Conservation (phyloP, 1,139 yeast species). For the Debaryomyces subglobosus region DNA sequence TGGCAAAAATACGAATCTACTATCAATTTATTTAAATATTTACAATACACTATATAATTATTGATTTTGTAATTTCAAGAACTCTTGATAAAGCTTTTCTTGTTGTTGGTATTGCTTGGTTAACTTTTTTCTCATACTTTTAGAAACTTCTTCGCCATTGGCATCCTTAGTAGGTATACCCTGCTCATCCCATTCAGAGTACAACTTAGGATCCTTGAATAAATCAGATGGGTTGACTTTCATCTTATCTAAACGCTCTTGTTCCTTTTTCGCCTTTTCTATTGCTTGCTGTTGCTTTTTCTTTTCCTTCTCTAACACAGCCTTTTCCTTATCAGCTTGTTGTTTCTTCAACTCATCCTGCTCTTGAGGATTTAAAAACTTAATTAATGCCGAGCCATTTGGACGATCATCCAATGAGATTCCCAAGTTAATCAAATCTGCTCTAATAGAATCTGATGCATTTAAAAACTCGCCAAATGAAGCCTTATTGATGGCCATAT, state of each 20-base stretch:
- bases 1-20: neutral
- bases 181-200: conserved; percentile 76
- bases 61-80: conserved; percentile 25
- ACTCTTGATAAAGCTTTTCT: conserved; percentile 78
- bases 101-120: conserved; percentile 78
- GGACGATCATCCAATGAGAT: conserved; percentile 89
- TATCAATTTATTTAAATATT: conserved; percentile 2
- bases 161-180: conserved; percentile 82
- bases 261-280: conserved; percentile 59
- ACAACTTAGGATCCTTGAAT: conserved; percentile 62
- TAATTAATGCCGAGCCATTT: conserved; percentile 77
- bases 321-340: conserved; percentile 64
- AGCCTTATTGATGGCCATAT: conserved; percentile 67
- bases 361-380: conserved; percentile 73
- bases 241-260: conserved; percentile 69
- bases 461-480: conserved; percentile 57
- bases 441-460: conserved; percentile 43
- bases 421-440: conserved; percentile 71
- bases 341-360: conserved; percentile 62
- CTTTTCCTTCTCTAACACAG: conserved; percentile 39
- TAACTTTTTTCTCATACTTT: conserved; percentile 83
- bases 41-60: neutral
- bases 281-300: conserved; percentile 44
- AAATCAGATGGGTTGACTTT: conserved; percentile 69
- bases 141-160: conserved; percentile 85